phyloP scores from a whole-genome alignment of 2,329 filamentous ascomycete species.

The Lachnellula hyalina region DNA sequence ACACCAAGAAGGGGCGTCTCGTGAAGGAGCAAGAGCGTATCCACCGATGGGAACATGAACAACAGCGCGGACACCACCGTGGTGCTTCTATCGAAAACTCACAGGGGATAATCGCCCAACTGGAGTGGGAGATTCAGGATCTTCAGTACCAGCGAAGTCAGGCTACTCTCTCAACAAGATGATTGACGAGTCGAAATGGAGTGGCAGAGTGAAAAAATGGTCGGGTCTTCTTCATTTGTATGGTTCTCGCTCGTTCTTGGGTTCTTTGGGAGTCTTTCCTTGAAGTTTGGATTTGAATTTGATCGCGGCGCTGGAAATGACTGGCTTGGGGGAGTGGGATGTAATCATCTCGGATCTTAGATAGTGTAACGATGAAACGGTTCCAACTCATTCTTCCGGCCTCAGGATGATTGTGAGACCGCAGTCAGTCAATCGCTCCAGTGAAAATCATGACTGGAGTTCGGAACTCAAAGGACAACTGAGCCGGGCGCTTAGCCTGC shows the following conservation, averaged over 20 bases:
- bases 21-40: constrained; percentile 71
- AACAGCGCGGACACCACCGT: constrained; percentile 35
- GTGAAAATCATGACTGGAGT: constrained; percentile 8
- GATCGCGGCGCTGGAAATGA: constrained; percentile 15
- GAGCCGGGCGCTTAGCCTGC: constrained; percentile 21
- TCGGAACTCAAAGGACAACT: constrained; percentile 1
- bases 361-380: constrained; percentile 29
- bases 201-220: not conserved
- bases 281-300: constrained; percentile 3
- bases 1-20: constrained; percentile 73
- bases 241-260: constrained; percentile 12
- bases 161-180: constrained; percentile 5
- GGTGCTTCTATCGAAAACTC: constrained; percentile 68
- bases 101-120: constrained; percentile 60
- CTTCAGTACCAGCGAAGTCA: constrained; percentile 31
- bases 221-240: constrained; percentile 5
- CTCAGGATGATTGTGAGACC: constrained; percentile 9
- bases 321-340: constrained; percentile 16
- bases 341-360: constrained; percentile 9
- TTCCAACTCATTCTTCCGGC: constrained; percentile 2
- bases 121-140: constrained; percentile 53
- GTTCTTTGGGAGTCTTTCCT: constrained; percentile 2
- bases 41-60: constrained; percentile 69
- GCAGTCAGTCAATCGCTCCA: constrained; percentile 6
- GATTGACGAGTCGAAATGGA: not conserved